Base-by-base conservation (phyloP, 768 basidiomycete genomes). In the Lactarius vividus region DNA sequence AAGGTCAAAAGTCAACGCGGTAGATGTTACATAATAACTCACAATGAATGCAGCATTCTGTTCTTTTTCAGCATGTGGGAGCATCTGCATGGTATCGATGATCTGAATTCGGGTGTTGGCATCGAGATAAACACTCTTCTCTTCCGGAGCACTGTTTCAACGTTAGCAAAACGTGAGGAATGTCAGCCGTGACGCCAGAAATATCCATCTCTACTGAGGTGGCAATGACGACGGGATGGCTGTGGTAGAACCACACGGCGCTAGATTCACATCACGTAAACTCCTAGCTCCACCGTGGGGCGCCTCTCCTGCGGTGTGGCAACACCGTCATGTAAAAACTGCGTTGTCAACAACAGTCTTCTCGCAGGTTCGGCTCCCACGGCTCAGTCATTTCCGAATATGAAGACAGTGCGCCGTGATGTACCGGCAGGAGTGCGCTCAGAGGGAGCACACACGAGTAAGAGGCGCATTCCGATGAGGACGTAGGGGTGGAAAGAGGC, bases 71-170 rank as follows among this genome's bases (percentile, higher is more conserved):
- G 82, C 77, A 60, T 86, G 83, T 6, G 90, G 88, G 44, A 95
- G 85, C 72, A 84, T 80, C 64, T 85, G 77, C 80, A 95, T 88
- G 28, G 89, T 88, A 71, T 93, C 90, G 57, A 94, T 74, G 66
- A 95, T 84, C 74, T 94, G 92, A 60, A 95, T 94, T 65, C 91
- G 88, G 6, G 91, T 83, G 70, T 83, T 79, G 63, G 78, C 74
- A 70, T 83, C 82, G 69, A 83, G 79, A 69, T 76, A 79, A 69
- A 79, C 76, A 39, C 81, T 80, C 60, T 67, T 71, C 59, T 77
- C 76, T 56, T 77, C 74, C 6, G 73, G 74, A 8, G 72, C 72
- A 4, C 74, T 75, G 64, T 52, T 42, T 35, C 26, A 49, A 10
- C 39, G 49, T 59, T 42, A 57, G 57, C n/a, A 58, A 54, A 57